Conservation (phyloP, 2,329 filamentous ascomycete species). For the Ophiostoma perfectum region DNA sequence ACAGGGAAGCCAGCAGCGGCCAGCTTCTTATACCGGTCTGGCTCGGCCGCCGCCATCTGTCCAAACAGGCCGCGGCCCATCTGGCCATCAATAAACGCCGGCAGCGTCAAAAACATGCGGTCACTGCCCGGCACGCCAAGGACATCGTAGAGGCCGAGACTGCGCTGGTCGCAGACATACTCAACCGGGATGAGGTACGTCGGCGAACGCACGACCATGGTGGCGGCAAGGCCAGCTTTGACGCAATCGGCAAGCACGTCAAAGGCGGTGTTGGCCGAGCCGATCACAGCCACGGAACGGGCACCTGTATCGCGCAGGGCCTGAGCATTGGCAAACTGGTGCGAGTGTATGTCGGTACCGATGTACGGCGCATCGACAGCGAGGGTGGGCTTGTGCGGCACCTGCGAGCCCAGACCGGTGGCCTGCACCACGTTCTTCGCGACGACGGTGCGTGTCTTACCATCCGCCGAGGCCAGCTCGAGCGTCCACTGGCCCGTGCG, state of each 20-base stretch:
- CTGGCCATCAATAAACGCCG: background rate
- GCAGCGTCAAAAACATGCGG: conserved; percentile 1
- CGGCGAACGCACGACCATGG: conserved; percentile 8
- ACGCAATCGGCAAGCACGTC: background rate
- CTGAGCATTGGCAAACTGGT: background rate
- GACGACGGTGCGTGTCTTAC: background rate
- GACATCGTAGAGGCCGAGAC: background rate
- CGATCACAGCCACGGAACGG: background rate
- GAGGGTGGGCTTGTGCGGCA: background rate
- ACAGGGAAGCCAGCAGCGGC: background rate
- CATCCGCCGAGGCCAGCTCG: background rate
- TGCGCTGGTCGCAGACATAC: conserved; percentile 1
- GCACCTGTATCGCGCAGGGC: background rate
- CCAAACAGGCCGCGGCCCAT: background rate
- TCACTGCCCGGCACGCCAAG: background rate
- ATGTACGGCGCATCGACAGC: background rate
- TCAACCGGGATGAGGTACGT: background rate
- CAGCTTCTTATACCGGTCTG: conserved; percentile 1
- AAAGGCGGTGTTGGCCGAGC: conserved; percentile 1
- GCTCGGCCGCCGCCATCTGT: background rate
- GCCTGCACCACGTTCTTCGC: conserved; percentile 4
- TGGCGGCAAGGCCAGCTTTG: background rate
- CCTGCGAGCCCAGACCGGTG: conserved; percentile 6
- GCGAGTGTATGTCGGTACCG: background rate
- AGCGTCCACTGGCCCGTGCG: background rate